Evolutionary conservation across 345 rosid species (phyloP).

Genomic region (Heritiera littoralis): DNA sequence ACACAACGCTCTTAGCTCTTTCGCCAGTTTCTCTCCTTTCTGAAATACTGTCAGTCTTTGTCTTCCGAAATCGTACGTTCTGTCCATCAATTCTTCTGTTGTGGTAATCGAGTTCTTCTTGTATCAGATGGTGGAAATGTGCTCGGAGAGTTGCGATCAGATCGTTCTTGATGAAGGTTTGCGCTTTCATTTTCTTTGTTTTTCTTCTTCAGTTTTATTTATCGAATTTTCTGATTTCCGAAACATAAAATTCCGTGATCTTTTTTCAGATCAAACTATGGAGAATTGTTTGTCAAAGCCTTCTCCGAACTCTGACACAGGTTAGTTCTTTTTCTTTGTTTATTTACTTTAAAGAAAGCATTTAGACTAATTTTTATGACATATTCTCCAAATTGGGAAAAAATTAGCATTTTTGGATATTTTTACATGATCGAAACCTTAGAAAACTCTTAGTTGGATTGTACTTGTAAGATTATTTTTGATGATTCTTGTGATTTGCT

Average conservation of each 20-base stretch:
- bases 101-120: not conserved
- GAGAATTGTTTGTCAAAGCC: not conserved
- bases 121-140: not conserved
- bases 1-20: slow-evolving; percentile 1
- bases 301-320: not conserved
- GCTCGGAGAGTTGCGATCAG: not conserved
- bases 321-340: not conserved
- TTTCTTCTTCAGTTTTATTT: not conserved
- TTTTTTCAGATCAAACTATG: not conserved
- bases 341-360: not conserved
- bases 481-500: not conserved
- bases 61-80: not conserved
- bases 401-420: not conserved
- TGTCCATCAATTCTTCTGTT: not conserved
- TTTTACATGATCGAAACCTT: not conserved
- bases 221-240: not conserved
- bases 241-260: not conserved
- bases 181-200: not conserved
- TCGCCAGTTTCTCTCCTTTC: not conserved
- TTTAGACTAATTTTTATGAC: not conserved
- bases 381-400: no score
- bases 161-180: slow-evolving; percentile 4
- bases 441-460: not conserved
- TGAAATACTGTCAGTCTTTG: not conserved
- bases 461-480: not conserved